Evolutionary conservation across 371 early-diverging fungal genomes (phyloP), one percentile per base, ranked within the genome.

Genomic region (Amoeboaphelidium protococcarum): DNA sequence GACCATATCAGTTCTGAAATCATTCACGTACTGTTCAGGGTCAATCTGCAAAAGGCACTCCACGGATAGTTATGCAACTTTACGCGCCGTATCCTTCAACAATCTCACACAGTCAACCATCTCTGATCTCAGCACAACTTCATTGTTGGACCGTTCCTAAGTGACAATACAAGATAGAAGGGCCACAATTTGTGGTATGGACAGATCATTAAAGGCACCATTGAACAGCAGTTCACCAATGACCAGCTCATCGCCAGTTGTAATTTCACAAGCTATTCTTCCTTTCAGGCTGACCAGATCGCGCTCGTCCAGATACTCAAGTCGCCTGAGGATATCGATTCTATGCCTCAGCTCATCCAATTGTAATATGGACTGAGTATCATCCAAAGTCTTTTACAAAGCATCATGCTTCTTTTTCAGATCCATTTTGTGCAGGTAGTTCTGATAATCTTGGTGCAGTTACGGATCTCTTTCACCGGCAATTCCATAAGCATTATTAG

Each of bases 161-260:
- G 82, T 92, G 1, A 89, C 83, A 64, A 96, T 84, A 54, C 95
- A 92, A 48, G 86, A 83, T 25, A 98, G 61, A 24, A 99, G 54
- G 0, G 98, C 80, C 0, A 82, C 89, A 0, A 77, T 72, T 53
- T 91, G 88, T 54, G 85, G 86, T 1, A 80, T 76, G 0, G 78
- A 69, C 49, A 99, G 64, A 47, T 91, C 88, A 43, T 80, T 84
- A 62, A 99, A 98, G 0, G 84, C 83, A 51, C 95, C 91, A 60
- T 92, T 84, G 66, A 99, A 90, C 26, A 99, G 81, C 80, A 99
- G 76, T 69, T 99, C 99, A 0, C 98, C 96, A 49, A 99, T 64
- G 46, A 98, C 51, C 27, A 99, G 63, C 61, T 95, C 97, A 62
- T 98, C 98, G 16, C 94, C 98, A 2, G 86, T 73, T 24, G 82